Base-by-base conservation (phyloP, 2,329 filamentous ascomycete genomes). In the Diaporthe ilicicola region DNA sequence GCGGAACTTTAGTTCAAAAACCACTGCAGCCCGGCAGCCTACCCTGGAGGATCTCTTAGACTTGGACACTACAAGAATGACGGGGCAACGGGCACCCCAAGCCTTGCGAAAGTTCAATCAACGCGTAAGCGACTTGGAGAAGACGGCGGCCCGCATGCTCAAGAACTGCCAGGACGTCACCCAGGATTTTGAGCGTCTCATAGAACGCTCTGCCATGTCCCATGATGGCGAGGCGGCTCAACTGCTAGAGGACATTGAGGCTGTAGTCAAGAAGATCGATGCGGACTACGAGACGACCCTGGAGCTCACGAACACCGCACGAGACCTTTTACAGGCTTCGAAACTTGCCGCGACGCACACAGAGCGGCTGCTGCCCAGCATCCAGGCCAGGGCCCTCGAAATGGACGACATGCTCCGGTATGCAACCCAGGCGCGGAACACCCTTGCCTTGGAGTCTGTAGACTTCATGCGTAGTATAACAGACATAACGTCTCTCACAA, bases 401-500 rank as follows among this genome's bases (percentile, higher is more conserved):
- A 90, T 92, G 88, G 85, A 89, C 74, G 88, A 86, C 1, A 85
- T 91, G 81, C 79, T 89, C 55, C 85, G 83, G 39, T 87, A 88
- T 75, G 88, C 87, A 13, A 89, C 89, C 1, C 87, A 92, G 73
- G 86, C 90, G 70, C 91, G 93, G 73, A 95, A 94, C 76, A 82
- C 84, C 13, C 87, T 93, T 55, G 91, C 91, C 24, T 84, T 86
- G 37, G 89, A 90, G 62, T 91, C 91, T 24, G 84, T 93, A 29
- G 87, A 86, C 46, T 92, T 94, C 76, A 96, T 98, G 93, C 92
- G 92, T 73, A 90, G 87, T 7, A 94, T 98, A 72, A 93, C 94
- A 7, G 87, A 89, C 3, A 91, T 98, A 74, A 95, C 97, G 69
- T 91, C 90, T 5, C 85, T 92, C 39, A 91, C 97, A 73, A 89